A percentile compares a stretch with the other conserved stretches of the same genome.
These are phyloP conservation scores for Ustilago hordei DNA, from an alignment of 1,284 basidiomycete species.

Conservation along the genomic window DNA sequence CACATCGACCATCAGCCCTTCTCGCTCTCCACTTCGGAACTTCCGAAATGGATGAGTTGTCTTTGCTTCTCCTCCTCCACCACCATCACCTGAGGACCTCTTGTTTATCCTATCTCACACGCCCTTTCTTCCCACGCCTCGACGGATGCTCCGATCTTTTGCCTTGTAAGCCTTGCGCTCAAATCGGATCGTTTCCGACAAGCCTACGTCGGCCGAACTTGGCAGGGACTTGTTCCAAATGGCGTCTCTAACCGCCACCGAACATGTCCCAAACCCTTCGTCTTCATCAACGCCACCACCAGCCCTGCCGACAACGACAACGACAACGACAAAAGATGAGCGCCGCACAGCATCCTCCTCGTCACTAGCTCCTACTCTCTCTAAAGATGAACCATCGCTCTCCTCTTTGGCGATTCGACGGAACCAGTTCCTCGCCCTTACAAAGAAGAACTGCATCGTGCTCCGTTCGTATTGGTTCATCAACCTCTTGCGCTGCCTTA, in stretches of 20 bases:
- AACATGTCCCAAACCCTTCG: not conserved
- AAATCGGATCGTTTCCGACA: not conserved
- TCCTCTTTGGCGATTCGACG: conserved; percentile 28
- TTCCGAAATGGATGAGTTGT: not conserved
- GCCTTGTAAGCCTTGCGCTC: not conserved
- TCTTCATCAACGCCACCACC: conserved; percentile 14
- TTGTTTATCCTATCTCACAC: not conserved
- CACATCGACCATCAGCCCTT: conserved; percentile 2
- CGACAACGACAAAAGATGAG: conserved; percentile 21
- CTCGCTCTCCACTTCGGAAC: not conserved
- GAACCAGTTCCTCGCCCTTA: conserved; percentile 36
- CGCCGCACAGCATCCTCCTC: not conserved
- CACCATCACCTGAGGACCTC: not conserved
- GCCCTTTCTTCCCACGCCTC: not conserved
- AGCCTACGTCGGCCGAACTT: not conserved
- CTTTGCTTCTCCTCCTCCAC: not conserved
- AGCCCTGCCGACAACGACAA: conserved; percentile 7
- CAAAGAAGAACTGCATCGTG: conserved; percentile 42
- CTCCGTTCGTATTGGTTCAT: conserved; percentile 65
- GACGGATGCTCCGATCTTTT: conserved; percentile 7
- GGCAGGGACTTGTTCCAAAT: conserved; percentile 1
- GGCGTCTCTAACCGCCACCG: not conserved
- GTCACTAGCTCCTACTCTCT: conserved; percentile 14
- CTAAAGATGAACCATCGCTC: conserved; percentile 7
- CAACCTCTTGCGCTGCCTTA: conserved; percentile 77